These are phyloP conservation scores for Adansonia grandidieri DNA, from an alignment of 441 rosid genomes.

Conservation along the genomic window DNA sequence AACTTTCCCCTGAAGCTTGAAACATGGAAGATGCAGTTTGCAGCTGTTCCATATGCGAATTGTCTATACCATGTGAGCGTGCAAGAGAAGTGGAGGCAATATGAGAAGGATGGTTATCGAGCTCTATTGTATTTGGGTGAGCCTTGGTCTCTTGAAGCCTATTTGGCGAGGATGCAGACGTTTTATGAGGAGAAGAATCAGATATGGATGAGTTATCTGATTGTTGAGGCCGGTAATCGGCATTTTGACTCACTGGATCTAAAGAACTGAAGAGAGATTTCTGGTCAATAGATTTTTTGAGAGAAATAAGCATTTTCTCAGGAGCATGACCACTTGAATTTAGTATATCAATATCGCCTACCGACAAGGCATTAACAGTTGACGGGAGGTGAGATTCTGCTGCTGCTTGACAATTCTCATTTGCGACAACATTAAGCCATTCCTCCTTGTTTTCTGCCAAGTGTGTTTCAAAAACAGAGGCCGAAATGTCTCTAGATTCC, in stretches of 20 bases:
- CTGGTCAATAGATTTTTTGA: slow-evolving; percentile 27
- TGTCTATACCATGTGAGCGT: slow-evolving; percentile 28
- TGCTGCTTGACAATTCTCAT: slow-evolving; percentile 24
- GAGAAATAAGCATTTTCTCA: slow-evolving; percentile 21
- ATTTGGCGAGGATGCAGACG: slow-evolving; percentile 31
- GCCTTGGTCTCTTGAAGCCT: slow-evolving; percentile 27
- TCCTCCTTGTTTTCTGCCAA: slow-evolving; percentile 30
- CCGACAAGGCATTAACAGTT: slow-evolving; percentile 27
- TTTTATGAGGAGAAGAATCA: slow-evolving; percentile 37
- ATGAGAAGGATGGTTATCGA: slow-evolving; percentile 31
- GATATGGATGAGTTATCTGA: slow-evolving; percentile 42
- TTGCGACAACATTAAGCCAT: slow-evolving; percentile 15
- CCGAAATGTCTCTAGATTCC: slow-evolving; percentile 23
- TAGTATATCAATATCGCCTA: slow-evolving; percentile 12
- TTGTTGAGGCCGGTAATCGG: slow-evolving; percentile 31
- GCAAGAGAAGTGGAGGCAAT: slow-evolving; percentile 27
- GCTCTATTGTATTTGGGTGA: slow-evolving; percentile 32
- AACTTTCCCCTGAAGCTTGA: slow-evolving; percentile 39
- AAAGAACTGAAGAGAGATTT: slow-evolving; percentile 32
- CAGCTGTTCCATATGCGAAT: slow-evolving; percentile 28
- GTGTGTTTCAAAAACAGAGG: slow-evolving; percentile 23
- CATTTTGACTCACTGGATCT: slow-evolving; percentile 35
- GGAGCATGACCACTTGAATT: slow-evolving; percentile 29
- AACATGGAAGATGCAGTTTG: slow-evolving; percentile 32
- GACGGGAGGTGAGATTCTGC: slow-evolving; percentile 29